Conservation (phyloP, 192 early-diverging fungal species). For the Entomortierella chlamydospora region DNA sequence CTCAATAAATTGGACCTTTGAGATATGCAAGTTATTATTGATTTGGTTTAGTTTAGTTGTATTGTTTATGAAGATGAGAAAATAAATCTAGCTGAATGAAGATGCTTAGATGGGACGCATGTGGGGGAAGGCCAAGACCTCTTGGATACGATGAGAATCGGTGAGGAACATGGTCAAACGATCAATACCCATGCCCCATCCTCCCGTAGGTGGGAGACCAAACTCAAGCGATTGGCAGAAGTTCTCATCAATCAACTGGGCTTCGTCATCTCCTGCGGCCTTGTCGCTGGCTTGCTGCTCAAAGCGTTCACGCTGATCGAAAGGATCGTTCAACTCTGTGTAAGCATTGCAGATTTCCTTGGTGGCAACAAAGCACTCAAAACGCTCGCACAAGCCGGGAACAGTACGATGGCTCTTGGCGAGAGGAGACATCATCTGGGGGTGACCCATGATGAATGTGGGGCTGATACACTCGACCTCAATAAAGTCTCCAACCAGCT, state of each 20-base stretch:
- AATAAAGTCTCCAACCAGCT: conserved; percentile 88
- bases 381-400: conserved; percentile 95
- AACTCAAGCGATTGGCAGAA: conserved; percentile 98
- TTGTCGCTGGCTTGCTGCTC: conserved; percentile 98
- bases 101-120: conserved; percentile 33
- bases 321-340: conserved; percentile 99
- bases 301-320: conserved; percentile 98
- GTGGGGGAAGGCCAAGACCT: conserved; percentile 68
- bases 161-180: conserved; percentile 99
- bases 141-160: conserved; percentile 97
- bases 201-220: conserved; percentile 96
- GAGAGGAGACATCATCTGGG: conserved; percentile 98
- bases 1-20: not conserved
- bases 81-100: not conserved
- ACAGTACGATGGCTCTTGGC: conserved; percentile 95
- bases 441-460: conserved; percentile 97
- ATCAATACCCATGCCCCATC: conserved; percentile 96
- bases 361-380: conserved; percentile 95
- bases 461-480: conserved; percentile 86
- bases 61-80: not conserved
- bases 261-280: conserved; percentile 98
- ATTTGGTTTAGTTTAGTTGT: too few species aligned
- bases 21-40: too few species aligned
- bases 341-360: conserved; percentile 99
- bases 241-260: conserved; percentile 97